Base-by-base conservation (phyloP, 169 alveolate species). In the Plasmodium relictum region DNA sequence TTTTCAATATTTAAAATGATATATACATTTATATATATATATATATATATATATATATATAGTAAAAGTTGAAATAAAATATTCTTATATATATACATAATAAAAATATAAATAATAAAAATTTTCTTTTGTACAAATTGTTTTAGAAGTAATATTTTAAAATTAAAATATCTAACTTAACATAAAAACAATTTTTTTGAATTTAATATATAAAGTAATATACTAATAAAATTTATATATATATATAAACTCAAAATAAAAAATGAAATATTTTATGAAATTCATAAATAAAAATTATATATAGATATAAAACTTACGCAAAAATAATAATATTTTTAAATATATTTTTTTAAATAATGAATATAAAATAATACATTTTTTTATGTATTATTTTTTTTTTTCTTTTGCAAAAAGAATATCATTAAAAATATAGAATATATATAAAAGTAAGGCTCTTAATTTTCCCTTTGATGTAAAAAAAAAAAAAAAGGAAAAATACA, bases 171-270 rank as follows among this genome's bases (percentile, higher is more conserved):
- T 69, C 24, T 44, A 45, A 69, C 62, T 8, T 44, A 45, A 69
- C 62, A 42, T 69, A 44, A 69, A 69, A 69, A 69, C 78, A 69
- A 39, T 65, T 42, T 31, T 37, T 65, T 26, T 6, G 7, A 31
- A 14, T 65, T n/a, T 45, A 42, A 73, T 61, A 74, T 61, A 62
- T 61, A 66, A 31, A 50, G 37, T 10, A 4, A 18, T 70, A 70
- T 39, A 50, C 39, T 20, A 18, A 42, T 16, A 44, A 45, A 0
- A 48, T 39, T 9, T 68, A 48, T 37, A 18, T 20, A 37, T 37
- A 14, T 56, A 72, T 72, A 56, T 58, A 26, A 31, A 42, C 37
- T 45, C 48, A 72, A 72, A 72, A 72, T 72, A 50, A 72, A n/a
- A 68, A 39, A 68, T 68, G n/a, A 41, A 52, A 22, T 18, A n/a